Conservation (phyloP, 257 asterid species). For the Perilla frutescens region DNA sequence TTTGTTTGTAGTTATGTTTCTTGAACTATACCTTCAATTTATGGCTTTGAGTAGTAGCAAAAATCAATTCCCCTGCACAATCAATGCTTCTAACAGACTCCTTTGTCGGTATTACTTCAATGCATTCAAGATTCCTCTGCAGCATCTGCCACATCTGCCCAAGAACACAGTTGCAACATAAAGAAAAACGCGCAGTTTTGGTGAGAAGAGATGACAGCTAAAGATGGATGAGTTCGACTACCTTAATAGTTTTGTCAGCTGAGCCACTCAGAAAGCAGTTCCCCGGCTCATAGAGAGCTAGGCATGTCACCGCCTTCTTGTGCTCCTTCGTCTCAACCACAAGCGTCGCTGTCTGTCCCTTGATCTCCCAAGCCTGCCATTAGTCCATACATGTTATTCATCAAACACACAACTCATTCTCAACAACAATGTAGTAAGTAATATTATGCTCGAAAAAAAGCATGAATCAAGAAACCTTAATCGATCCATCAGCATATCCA, state of each 20-base stretch:
- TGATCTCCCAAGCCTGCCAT: constrained; percentile 85
- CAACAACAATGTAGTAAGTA: not conserved
- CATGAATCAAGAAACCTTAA: constrained; percentile 59
- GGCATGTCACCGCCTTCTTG: constrained; percentile 79
- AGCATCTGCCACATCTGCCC: constrained; percentile 78
- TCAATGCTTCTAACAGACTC: constrained; percentile 66
- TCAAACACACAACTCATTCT: not conserved
- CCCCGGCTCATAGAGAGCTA: constrained; percentile 74
- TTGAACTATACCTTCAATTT: constrained; percentile 64
- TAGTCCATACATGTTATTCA: not conserved
- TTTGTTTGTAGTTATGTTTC: not conserved
- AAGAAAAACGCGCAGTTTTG: not conserved
- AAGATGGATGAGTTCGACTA: constrained; percentile 12
- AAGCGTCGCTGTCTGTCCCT: constrained; percentile 74
- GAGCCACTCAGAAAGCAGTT: constrained; percentile 84
- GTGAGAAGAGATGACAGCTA: not conserved
- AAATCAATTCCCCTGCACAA: constrained; percentile 69
- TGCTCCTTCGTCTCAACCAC: constrained; percentile 64
- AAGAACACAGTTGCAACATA: constrained; percentile 23
- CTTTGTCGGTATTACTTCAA: constrained; percentile 73
- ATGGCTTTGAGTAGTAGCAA: constrained; percentile 60
- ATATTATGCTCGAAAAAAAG: constrained; percentile 1
- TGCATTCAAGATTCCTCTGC: constrained; percentile 64
- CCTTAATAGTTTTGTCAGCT: constrained; percentile 86
- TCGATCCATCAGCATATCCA: constrained; percentile 90